A percentile compares a stretch with the other conserved stretches of the same genome.
Evolutionary conservation across 2,329 filamentous ascomycete species (phyloP).

Genomic region (Didymella keratinophila): DNA sequence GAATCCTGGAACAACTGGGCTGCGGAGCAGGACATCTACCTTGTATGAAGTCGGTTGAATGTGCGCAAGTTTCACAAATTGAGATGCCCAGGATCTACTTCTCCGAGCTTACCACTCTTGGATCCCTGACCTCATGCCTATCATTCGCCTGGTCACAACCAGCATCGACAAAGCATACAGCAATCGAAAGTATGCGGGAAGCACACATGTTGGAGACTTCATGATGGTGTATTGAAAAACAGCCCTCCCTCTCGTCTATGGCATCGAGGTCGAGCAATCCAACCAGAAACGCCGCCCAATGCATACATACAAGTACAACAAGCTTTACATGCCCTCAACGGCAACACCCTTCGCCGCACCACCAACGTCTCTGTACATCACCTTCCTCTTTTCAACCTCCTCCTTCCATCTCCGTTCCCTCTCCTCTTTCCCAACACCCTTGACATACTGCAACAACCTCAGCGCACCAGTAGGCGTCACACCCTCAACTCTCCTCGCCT

Average conservation of each 20-base stretch:
- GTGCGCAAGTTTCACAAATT: neutral
- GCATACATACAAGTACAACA: neutral
- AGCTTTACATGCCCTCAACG: slow-evolving; percentile 3
- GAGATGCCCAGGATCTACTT: too few relatives aligned
- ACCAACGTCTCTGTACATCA: slow-evolving; percentile 27
- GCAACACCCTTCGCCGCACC: neutral
- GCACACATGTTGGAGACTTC: too few relatives aligned
- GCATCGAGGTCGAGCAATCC: neutral
- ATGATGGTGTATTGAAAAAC: neutral
- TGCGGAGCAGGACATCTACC: neutral
- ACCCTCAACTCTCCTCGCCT: slow-evolving; percentile 87
- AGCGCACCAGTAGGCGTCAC: slow-evolving; percentile 62
- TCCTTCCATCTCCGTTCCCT: slow-evolving; percentile 38
- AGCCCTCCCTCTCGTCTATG: neutral
- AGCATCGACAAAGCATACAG: too few relatives aligned
- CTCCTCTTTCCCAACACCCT: slow-evolving; percentile 50
- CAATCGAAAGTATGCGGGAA: too few relatives aligned
- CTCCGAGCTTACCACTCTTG: too few relatives aligned
- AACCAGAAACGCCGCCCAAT: slow-evolving; percentile 1
- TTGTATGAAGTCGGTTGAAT: neutral
- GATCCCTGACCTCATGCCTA: too few relatives aligned
- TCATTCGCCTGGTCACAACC: neutral
- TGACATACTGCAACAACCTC: slow-evolving; percentile 69
- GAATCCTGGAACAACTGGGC: neutral
- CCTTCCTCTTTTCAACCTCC: slow-evolving; percentile 45